phyloP scores from a whole-genome alignment of 2,329 filamentous ascomycete genomes.

The Byssothecium circinans region DNA sequence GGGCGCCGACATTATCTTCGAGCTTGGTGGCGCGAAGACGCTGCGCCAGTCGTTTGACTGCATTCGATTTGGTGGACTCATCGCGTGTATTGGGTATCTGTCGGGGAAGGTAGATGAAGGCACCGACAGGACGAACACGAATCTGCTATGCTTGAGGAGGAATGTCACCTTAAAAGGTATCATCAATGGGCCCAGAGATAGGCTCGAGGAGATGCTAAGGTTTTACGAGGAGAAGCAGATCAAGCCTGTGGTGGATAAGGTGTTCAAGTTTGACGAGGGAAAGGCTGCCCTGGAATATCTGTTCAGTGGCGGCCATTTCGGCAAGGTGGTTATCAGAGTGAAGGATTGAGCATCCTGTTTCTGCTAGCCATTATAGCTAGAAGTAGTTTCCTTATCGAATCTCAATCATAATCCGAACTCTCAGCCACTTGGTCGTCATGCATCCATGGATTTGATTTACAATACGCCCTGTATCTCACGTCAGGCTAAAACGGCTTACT shows the following conservation, averaged over 20 bases:
- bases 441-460: no score
- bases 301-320: slow-evolving; percentile 43
- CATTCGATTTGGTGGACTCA: slow-evolving; percentile 46
- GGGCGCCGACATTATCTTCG: slow-evolving; percentile 55
- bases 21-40: slow-evolving; percentile 55
- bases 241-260: slow-evolving; percentile 45
- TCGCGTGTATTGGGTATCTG: slow-evolving; percentile 48
- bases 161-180: slow-evolving; percentile 61
- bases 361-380: no score
- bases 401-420: no score
- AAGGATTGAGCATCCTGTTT: no score
- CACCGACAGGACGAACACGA: slow-evolving; percentile 61
- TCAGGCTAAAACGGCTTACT: no score
- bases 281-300: slow-evolving; percentile 33
- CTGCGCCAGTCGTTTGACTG: slow-evolving; percentile 50
- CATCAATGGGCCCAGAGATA: slow-evolving; percentile 63
- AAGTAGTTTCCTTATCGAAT: no score
- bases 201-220: slow-evolving; percentile 49
- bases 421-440: no score
- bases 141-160: slow-evolving; percentile 56
- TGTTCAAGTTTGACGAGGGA: slow-evolving; percentile 43
- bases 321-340: slow-evolving; percentile 41
- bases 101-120: slow-evolving; percentile 58
- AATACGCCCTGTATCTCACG: no score
- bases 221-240: slow-evolving; percentile 49